Evolutionary conservation across 352 stramenopile genomes (phyloP), one percentile per base, ranked within the genome.

Genomic region (Thraustotheca clavata): DNA sequence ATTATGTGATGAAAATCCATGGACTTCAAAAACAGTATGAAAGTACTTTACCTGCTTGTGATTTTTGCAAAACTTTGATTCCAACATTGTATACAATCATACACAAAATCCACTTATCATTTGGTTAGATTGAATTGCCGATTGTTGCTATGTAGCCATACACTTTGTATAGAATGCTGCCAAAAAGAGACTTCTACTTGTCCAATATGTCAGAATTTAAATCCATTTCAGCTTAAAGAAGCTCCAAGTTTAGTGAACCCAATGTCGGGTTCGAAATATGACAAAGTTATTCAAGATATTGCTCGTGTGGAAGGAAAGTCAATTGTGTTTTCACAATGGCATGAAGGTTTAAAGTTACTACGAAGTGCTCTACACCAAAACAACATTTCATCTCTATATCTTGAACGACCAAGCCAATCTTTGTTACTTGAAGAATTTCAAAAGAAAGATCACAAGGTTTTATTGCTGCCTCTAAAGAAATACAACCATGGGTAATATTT

Each of bases 311-410:
- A 16, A 31, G 20, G 40, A 18, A 65, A 65, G 18, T 65, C 41
- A 40, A 43, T 65, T 20, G 57, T 65, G 4, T 65, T 65, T 55
- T 65, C 57, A 16, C 57, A 65, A 26, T 65, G 29, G 12, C 39
- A 29, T 22, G 38, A 65, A 54, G 57, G 29, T 5, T 33, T 65
- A 18, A 33, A 38, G 4, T 24, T 65, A 22, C 35, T 65, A 14
- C 8, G 34, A 33, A 22, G 18, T 11, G 18, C 46, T n/a, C 39
- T 65, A 4, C 8, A 26, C 7, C n/a, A 20, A 12, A 8, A 22
- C 16, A 3, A 11, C 11, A 12, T 65, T 8, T 16, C 4, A 22
- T 33, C 41, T 36, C 22, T 65, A 16, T 46, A 65, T n/a, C 57
- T 65, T 20, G 12, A 49, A 18, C 46, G 57, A 24, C 32, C 35